phyloP scores from a whole-genome alignment of 495 filamentous ascomycete species.

The Melanomma pulvis-pyrius region DNA sequence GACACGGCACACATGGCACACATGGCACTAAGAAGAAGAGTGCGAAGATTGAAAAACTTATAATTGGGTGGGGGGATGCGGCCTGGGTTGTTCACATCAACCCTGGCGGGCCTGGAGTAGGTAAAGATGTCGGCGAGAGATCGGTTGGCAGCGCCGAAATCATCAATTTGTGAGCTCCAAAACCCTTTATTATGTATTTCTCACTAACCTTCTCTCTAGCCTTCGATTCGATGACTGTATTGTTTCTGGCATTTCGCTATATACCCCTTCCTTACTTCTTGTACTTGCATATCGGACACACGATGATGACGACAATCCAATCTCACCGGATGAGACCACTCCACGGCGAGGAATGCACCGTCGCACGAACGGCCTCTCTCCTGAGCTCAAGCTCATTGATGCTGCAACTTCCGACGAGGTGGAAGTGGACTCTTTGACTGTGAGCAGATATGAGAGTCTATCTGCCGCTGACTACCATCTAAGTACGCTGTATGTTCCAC shows the following conservation, averaged over 20 bases:
- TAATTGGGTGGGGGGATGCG: constrained; percentile 93
- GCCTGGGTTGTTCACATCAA: constrained; percentile 95
- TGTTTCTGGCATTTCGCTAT: constrained; percentile 94
- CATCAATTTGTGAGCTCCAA: constrained; percentile 76
- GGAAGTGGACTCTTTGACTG: constrained; percentile 74
- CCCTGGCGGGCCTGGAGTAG: constrained; percentile 67
- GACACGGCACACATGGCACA: neutral
- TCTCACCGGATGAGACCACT: constrained; percentile 53
- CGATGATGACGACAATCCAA: constrained; percentile 62
- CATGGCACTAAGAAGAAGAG: constrained; percentile 28
- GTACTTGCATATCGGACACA: constrained; percentile 85
- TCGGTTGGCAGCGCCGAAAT: constrained; percentile 83
- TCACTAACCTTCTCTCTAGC: constrained; percentile 53
- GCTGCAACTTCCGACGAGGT: constrained; percentile 75
- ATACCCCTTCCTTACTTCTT: constrained; percentile 86
- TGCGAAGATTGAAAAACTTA: constrained; percentile 69
- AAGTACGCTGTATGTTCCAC: constrained; percentile 75
- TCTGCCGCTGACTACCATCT: constrained; percentile 94
- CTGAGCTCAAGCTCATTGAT: constrained; percentile 89
- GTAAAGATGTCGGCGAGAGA: constrained; percentile 70
- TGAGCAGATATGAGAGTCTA: constrained; percentile 81
- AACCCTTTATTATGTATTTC: neutral
- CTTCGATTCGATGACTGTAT: constrained; percentile 88
- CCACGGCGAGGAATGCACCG: constrained; percentile 63
- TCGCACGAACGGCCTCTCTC: constrained; percentile 74